phyloP scores from a whole-genome alignment of 2,329 filamentous ascomycete genomes.

The Lojkania enalia region DNA sequence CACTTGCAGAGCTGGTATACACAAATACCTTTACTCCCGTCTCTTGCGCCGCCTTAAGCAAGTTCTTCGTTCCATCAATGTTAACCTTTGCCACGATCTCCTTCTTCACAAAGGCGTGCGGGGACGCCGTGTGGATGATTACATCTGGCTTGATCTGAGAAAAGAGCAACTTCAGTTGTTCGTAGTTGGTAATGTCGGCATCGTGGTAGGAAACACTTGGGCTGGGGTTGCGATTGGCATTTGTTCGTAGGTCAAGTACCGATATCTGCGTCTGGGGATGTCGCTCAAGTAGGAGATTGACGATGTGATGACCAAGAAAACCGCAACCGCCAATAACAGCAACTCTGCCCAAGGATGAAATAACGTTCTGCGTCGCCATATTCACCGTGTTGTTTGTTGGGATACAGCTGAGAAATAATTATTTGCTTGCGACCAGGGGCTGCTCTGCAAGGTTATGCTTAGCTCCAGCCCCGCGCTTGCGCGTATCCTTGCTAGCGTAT shows the following conservation, averaged over 20 bases:
- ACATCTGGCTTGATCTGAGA: constrained; percentile 48
- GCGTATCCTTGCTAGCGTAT: no score
- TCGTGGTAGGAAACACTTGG: constrained; percentile 53
- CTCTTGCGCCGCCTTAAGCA: constrained; percentile 53
- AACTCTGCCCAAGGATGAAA: constrained; percentile 48
- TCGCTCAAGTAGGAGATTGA: constrained; percentile 47
- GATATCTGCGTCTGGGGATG: constrained; percentile 48
- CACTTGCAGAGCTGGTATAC: constrained; percentile 56
- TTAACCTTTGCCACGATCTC: constrained; percentile 56
- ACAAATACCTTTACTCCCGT: constrained; percentile 57
- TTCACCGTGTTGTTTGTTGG: no score
- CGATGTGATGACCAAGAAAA: constrained; percentile 57
- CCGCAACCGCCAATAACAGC: constrained; percentile 56
- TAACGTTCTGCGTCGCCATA: background rate
- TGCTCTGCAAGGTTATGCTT: no score
- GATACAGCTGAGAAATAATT: no score
- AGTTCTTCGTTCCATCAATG: constrained; percentile 54
- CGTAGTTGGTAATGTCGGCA: constrained; percentile 54
- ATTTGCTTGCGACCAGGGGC: no score
- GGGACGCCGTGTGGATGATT: constrained; percentile 55
- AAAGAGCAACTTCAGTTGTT: constrained; percentile 48
- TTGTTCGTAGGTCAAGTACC: constrained; percentile 53
- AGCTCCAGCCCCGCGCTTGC: no score
- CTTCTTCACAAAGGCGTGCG: constrained; percentile 40
- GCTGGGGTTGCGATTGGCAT: constrained; percentile 44